phyloP scores from a whole-genome alignment of 257 asterid species.

The Fraxinus americana region DNA sequence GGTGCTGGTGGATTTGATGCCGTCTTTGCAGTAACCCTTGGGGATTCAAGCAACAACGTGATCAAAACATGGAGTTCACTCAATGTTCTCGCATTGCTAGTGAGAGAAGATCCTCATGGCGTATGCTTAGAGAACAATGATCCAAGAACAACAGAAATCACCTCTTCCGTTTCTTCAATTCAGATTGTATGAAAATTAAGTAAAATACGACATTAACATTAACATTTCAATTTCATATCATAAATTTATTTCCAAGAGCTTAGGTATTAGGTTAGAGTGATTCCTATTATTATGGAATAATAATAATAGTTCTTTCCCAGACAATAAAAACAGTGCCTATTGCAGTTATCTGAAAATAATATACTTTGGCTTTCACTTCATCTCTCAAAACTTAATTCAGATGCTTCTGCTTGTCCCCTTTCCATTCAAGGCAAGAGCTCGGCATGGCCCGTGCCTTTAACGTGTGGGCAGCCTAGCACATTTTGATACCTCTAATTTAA shows the following conservation, averaged over 20 bases:
- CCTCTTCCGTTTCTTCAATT: conserved; percentile 60
- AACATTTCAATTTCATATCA: background rate
- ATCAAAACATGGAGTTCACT: conserved; percentile 70
- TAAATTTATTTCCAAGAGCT: background rate
- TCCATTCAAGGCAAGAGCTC: background rate
- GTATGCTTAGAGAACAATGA: conserved; percentile 71
- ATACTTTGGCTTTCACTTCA: background rate
- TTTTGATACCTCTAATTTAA: too few species aligned
- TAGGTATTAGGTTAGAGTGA: background rate
- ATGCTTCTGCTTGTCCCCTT: background rate
- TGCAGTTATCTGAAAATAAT: background rate
- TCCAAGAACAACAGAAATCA: conserved; percentile 61
- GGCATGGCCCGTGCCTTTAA: too few species aligned
- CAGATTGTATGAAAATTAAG: conserved; percentile 41
- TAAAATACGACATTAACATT: background rate
- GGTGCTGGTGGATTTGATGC: conserved; percentile 99
- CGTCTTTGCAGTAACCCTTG: conserved; percentile 80
- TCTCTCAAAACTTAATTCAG: background rate
- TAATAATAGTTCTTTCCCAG: background rate
- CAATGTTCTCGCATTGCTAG: conserved; percentile 82
- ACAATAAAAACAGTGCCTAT: background rate
- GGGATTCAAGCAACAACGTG: conserved; percentile 57
- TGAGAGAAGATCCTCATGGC: conserved; percentile 86
- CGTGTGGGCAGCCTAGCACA: too few species aligned
- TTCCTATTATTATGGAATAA: background rate